Percentiles rank a stretch among this genome's conserved stretches.
Evolutionary conservation across 2,329 filamentous ascomycete genomes (phyloP).

Genomic region (Microascus cirrosus): DNA sequence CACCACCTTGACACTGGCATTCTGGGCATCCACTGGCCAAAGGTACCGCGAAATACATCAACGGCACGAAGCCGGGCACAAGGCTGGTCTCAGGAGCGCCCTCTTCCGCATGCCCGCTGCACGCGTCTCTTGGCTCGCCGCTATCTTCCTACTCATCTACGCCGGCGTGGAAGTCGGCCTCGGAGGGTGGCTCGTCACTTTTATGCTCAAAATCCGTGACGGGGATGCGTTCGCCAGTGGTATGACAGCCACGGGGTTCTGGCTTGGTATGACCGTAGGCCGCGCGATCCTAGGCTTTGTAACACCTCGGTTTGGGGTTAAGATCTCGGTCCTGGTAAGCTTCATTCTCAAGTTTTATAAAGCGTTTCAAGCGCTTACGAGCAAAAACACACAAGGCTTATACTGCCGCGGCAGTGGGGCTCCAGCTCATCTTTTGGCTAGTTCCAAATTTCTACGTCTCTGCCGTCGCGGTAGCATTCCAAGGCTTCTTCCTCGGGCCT

Average conservation of each 20-base stretch:
- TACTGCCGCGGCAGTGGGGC: constrained; percentile 47
- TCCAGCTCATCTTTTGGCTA: constrained; percentile 71
- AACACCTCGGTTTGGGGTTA: constrained; percentile 64
- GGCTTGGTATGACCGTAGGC: constrained; percentile 70
- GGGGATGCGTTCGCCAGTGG: constrained; percentile 61
- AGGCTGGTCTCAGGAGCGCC: background rate
- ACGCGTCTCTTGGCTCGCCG: constrained; percentile 49
- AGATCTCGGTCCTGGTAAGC: constrained; percentile 40
- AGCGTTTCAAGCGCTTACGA: no score
- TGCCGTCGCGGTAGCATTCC: constrained; percentile 57
- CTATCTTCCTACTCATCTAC: constrained; percentile 67
- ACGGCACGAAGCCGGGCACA: background rate
- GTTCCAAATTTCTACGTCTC: constrained; percentile 67
- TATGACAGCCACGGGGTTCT: constrained; percentile 70
- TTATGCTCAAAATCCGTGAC: constrained; percentile 68
- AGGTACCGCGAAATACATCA: constrained; percentile 35
- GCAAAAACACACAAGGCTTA: constrained; percentile 28
- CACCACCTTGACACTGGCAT: constrained; percentile 36
- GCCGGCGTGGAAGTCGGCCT: constrained; percentile 68
- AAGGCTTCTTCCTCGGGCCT: constrained; percentile 73
- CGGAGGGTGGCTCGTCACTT: constrained; percentile 70
- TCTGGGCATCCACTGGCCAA: constrained; percentile 51
- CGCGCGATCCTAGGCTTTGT: constrained; percentile 64
- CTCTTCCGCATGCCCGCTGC: constrained; percentile 2
- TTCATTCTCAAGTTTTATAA: no score